Conservation (phyloP, 2,329 filamentous ascomycete genomes). For the Penicillium sp. region DNA sequence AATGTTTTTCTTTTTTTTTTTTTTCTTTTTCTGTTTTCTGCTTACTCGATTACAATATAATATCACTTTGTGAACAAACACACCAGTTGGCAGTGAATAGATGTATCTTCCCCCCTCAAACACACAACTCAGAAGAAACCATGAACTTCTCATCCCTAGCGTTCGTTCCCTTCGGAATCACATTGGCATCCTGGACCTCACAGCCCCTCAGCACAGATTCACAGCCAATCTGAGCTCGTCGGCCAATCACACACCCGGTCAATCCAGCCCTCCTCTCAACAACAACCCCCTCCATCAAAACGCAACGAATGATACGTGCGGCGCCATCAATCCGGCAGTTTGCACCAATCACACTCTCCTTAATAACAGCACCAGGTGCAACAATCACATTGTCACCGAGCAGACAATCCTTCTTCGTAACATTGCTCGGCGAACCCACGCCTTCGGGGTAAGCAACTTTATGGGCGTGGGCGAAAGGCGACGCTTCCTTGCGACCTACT, state of each 20-base stretch:
- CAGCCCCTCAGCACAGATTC: neutral
- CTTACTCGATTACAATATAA: no score
- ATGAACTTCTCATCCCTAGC: neutral
- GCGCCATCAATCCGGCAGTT: neutral
- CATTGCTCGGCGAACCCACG: neutral
- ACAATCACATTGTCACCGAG: constrained; percentile 2
- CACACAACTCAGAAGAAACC: neutral
- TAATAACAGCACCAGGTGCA: neutral
- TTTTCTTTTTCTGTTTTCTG: no score
- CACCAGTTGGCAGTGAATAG: neutral
- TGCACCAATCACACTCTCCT: constrained; percentile 4
- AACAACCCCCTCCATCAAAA: constrained; percentile 3
- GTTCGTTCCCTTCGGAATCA: neutral
- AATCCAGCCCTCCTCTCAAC: neutral
- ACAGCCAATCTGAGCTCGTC: neutral
- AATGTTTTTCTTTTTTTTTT: no score
- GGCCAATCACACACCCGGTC: constrained; percentile 3
- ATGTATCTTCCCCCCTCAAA: neutral
- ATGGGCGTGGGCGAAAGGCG: neutral
- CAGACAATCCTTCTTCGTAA: constrained; percentile 1
- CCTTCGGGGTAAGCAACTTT: constrained; percentile 7
- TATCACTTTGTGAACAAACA: neutral
- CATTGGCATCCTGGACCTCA: constrained; percentile 1
- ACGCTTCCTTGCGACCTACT: neutral
- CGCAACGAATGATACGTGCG: constrained; percentile 3